Base-by-base conservation (phyloP, 345 rosid genomes). In the Odontarrhena argentea region DNA sequence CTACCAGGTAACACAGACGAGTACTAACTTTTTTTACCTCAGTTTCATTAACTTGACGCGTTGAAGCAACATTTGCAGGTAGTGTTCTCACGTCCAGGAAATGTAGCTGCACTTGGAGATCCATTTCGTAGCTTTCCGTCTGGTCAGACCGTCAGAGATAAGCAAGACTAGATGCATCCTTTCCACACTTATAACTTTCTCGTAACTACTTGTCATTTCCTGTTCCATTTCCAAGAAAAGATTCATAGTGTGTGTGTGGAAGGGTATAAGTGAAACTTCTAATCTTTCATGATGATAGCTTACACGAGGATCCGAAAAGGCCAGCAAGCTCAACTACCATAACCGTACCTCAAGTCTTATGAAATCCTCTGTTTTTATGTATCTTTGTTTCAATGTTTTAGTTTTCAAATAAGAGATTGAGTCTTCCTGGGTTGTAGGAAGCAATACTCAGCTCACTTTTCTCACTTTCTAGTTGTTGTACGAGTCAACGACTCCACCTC, bases 81-180 rank as follows among this genome's bases (percentile, higher is more conserved):
- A 55, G 86, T 88, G 61, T 82, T 84, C 56, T 88, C 87, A 6
- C 82, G 88, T 3, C 96, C 96, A 0, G 88, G 90, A n/a, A 91
- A 88, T 53, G 55, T 45, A 0, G 59, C 77, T 14, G 84, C 84
- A 9, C 65, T 87, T 6, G 49, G 79, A 1, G 56, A 83, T 68
- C 79, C 85, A 2, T 80, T 75, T 58, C 5, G 45, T 28, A 41
- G 74, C 36, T 82, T 81, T 30, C 79, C 72, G 7, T 45, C 70
- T 2, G 76, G 64, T 0, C 51, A 48, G 14, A 38, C 2, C 75
- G 64, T 0, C 51, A 48, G 14, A 38, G 1, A 5, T 15, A 58
- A 38, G 10, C 10, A 40, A 56, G n/a, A 5, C 1, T 47, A 36
- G 18, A 48, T 14, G 11, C 59, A 9, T 12, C 36, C 2, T 18